Evolutionary conservation across 768 basidiomycete genomes (phyloP).

Genomic region (Russula abietina): DNA sequence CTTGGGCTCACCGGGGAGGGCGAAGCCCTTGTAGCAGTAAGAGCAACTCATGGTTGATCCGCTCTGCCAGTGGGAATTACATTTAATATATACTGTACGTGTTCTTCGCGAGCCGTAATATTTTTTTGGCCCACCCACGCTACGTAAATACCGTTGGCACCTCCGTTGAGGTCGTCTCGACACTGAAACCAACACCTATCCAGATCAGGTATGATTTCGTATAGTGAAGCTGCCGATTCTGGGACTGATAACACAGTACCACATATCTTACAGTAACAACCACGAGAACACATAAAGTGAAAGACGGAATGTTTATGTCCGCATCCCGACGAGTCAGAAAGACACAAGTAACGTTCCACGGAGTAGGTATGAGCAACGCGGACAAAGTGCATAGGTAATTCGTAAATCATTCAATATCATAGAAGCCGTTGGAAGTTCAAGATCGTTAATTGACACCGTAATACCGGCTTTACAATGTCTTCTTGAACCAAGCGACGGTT

Average conservation of each 20-base stretch:
- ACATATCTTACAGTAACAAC: background rate
- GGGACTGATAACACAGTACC: background rate
- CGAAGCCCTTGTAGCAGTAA: constrained; percentile 38
- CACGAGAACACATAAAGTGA: no score
- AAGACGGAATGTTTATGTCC: no score
- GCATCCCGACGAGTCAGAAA: no score
- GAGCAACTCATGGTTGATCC: constrained; percentile 23
- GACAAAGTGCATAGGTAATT: background rate
- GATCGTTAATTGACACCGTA: background rate
- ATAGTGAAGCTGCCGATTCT: no score
- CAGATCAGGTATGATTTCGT: no score
- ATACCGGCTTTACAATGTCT: constrained; percentile 30
- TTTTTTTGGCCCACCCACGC: no score
- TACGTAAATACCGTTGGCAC: no score
- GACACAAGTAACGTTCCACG: background rate
- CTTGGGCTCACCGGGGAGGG: constrained; percentile 42
- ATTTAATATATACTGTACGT: background rate
- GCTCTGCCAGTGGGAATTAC: background rate
- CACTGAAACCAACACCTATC: no score
- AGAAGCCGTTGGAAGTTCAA: no score
- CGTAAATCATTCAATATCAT: background rate
- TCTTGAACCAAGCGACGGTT: constrained; percentile 38
- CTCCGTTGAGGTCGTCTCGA: no score
- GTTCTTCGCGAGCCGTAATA: no score
- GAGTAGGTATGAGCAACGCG: no score